Base-by-base conservation (phyloP, 192 early-diverging fungal species). In the Coemansia sp. region DNA sequence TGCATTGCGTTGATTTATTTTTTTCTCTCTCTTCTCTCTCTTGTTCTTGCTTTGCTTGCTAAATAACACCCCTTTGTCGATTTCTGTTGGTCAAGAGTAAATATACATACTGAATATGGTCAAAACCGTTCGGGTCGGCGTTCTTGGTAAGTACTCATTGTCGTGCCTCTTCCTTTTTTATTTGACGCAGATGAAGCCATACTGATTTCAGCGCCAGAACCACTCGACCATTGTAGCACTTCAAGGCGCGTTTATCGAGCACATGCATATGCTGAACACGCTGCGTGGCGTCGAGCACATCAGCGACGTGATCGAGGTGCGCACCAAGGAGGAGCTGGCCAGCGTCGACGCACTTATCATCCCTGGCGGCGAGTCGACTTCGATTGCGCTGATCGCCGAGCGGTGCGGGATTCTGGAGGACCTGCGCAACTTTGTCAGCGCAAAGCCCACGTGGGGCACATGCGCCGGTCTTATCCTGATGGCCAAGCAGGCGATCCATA, bases 381-480 rank as follows among this genome's bases (percentile, higher is more conserved):
- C 96, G 7, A 98, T 98, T 75, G 91, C 94, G 11, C 82, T 97
- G 34, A 85, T 96, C 47, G 94, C 94, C 13, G 94, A 96, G 65
- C 86, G 93, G 42, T 86, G 85, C 28, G 91, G 89, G 1, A 72
- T 95, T 58, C 68, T 91, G 60, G 89, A 96, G 16, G 83, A 85
- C 20, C 82, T 98, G 55, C 82, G 86, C 53, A 79, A 83, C 28
- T 98, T 90, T 85, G 90, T 92, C 24, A 84, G 83, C 52, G 70
- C 66, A 29, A 85, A 88, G 81, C 85, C 94, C 55, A 90, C 91
- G 64, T 85, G 93, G 93, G 96, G 96, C 19, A 97, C 95, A 28
- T 98, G 96, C 68, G 96, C 96, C 18, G 96, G 96, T 30, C 82
- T 98, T 84, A 97, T 98, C 52, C 82, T 98, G 59, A 84, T 98